These are phyloP conservation scores for Arthrobotrys conoides DNA, from an alignment of 2,329 filamentous ascomycete genomes.

Conservation along the genomic window DNA sequence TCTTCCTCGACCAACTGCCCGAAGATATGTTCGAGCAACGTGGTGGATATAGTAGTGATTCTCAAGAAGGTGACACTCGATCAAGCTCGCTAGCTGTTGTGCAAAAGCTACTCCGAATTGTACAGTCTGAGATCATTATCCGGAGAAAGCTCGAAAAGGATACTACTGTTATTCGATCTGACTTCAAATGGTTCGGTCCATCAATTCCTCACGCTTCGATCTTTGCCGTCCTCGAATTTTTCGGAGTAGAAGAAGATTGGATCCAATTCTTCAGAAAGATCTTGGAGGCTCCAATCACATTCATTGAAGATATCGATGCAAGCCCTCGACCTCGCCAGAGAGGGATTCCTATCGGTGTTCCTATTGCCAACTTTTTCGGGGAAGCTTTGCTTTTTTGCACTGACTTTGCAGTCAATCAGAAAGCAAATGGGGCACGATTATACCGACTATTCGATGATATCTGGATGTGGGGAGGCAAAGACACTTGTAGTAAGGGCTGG, in stretches of 20 bases:
- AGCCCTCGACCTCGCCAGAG: slow-evolving; percentile 70
- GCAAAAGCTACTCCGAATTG: slow-evolving; percentile 73
- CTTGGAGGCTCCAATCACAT: slow-evolving; percentile 74
- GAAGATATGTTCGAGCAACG: slow-evolving; percentile 66
- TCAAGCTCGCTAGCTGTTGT: slow-evolving; percentile 70
- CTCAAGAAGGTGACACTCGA: slow-evolving; percentile 64
- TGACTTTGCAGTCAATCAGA: slow-evolving; percentile 76
- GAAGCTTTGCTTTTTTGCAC: slow-evolving; percentile 76
- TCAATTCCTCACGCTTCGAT: slow-evolving; percentile 75
- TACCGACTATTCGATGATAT: slow-evolving; percentile 77
- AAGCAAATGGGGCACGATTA: slow-evolving; percentile 71
- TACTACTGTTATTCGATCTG: slow-evolving; percentile 73
- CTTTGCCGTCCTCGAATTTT: slow-evolving; percentile 72
- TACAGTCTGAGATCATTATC: slow-evolving; percentile 70
- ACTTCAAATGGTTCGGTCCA: slow-evolving; percentile 74
- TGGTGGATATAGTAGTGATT: slow-evolving; percentile 67
- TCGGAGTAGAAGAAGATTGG: slow-evolving; percentile 74
- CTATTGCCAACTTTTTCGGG: slow-evolving; percentile 73
- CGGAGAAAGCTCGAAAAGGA: slow-evolving; percentile 19
- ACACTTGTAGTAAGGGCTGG: slow-evolving; percentile 73
- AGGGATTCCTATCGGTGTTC: slow-evolving; percentile 74
- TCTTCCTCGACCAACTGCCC: slow-evolving; percentile 74
- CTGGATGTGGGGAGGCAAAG: slow-evolving; percentile 75
- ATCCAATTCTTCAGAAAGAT: slow-evolving; percentile 75
- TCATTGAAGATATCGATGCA: slow-evolving; percentile 71